phyloP scores from a whole-genome alignment of 768 basidiomycete species.

The Mycena alexandri region DNA sequence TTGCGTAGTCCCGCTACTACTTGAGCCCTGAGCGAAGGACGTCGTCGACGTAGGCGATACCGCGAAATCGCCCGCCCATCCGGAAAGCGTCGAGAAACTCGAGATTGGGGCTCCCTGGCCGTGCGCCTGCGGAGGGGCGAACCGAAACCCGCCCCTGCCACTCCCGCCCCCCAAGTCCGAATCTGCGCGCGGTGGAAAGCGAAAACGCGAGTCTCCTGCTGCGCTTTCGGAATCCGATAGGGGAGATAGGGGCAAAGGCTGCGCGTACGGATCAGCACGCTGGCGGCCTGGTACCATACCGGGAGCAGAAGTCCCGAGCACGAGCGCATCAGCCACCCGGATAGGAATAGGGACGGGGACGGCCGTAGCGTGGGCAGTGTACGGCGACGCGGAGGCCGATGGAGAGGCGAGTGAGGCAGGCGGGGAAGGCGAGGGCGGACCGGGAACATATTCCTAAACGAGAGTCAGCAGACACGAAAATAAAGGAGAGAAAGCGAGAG shows the following conservation, averaged over 20 bases:
- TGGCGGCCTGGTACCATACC: not conserved
- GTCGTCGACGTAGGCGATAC: not conserved
- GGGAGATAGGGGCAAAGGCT: conserved; percentile 22
- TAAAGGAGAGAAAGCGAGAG: not conserved
- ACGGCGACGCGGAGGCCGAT: conserved; percentile 20
- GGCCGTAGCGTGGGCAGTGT: conserved; percentile 9
- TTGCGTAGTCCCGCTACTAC: not conserved
- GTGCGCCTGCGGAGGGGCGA: not conserved
- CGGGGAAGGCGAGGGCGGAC: conserved; percentile 21
- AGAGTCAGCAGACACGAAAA: not conserved
- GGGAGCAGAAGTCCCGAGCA: no score
- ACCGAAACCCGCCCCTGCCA: no score
- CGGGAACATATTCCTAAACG: not conserved
- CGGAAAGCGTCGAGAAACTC: conserved; percentile 53
- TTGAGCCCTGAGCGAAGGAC: not conserved
- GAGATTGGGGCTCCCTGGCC: conserved; percentile 41
- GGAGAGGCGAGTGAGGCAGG: conserved; percentile 21
- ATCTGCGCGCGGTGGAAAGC: not conserved
- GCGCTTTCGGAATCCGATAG: not conserved
- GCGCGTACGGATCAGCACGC: conserved; percentile 10
- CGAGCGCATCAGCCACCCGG: not conserved
- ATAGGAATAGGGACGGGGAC: not conserved
- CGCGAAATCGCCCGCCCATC: conserved; percentile 51
- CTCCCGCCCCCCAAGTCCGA: no score
- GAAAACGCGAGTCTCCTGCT: not conserved